A percentile compares a stretch with the other conserved stretches of the same genome.
These are phyloP conservation scores for Dissophora globulifera DNA, from an alignment of 192 early-diverging fungal genomes.

Conservation along the genomic window DNA sequence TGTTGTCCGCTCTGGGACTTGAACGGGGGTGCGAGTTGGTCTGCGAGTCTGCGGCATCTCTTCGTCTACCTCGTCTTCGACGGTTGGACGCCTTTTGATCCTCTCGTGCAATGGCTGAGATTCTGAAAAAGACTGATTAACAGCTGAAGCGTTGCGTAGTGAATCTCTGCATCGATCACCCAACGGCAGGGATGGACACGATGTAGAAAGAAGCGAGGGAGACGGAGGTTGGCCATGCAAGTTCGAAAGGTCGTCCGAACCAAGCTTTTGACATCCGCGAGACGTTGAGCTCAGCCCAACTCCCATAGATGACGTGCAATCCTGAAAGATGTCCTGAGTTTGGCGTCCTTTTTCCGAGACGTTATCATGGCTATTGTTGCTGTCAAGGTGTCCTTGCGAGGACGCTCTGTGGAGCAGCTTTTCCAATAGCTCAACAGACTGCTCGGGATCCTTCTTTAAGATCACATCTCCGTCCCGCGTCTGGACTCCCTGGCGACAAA, in stretches of 20 bases:
- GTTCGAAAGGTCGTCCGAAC: not conserved
- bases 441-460: constrained; percentile 20
- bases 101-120: not conserved
- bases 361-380: too few species aligned
- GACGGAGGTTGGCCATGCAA: not conserved
- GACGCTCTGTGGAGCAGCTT: constrained; percentile 6
- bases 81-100: constrained; percentile 6
- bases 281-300: not conserved
- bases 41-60: not conserved
- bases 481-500: constrained; percentile 44
- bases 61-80: constrained; percentile 6
- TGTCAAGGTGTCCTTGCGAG: not conserved
- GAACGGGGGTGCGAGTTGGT: not conserved
- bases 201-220: constrained; percentile 16
- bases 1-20: not conserved
- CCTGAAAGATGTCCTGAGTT: not conserved
- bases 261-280: not conserved
- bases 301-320: not conserved
- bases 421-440: constrained; percentile 26
- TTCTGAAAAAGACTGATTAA: not conserved
- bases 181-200: constrained; percentile 25
- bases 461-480: constrained; percentile 15
- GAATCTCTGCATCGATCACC: not conserved
- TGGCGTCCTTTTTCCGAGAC: too few species aligned
- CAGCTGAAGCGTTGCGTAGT: not conserved